Base-by-base conservation (phyloP, 164 flowering plant species). In the Cinnamomum chago region DNA sequence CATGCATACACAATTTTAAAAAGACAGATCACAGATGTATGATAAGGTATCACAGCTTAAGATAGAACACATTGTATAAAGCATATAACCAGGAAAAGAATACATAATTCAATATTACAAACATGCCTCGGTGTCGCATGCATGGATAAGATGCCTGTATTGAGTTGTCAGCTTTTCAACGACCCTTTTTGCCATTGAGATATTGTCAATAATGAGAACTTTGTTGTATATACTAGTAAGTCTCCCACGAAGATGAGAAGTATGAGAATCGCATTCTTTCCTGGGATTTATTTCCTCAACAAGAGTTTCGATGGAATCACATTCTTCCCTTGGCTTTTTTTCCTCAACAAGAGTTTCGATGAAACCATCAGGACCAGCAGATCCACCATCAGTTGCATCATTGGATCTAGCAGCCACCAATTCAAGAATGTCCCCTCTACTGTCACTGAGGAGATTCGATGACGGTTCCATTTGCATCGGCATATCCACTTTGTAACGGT, bases 101-200 rank as follows among this genome's bases (percentile, higher is more conserved):
- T 25, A 66, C 12, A 2, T 33, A 60, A 72, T 60, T 17, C 58
- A 55, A 70, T 24, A 55, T 70, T 17, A n/a, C 24, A 3, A 3
- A 65, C 76, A 72, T 83, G 68, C 99, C 97, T 95, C 99, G 33
- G 99, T 95, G 79, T 95, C 98, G 80, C 99, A 95, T 71, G 95
- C 97, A 83, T 90, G 90, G 65, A 93, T 84, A 69, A 86, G 87
- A 84, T 87, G 67, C 78, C 76, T 85, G 86, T 90, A 95, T 69
- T 85, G 65, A 65, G 64, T 75, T 51, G 89, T 92, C 69, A 95
- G 97, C 89, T 71, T 76, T 35, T 30, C 22, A 55, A 92, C 98
- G 72, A 95, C 84, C 74, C 82, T 67, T 76, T 82, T 84, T 40
- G 99, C 99, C 27, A 28, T 30, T 52, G 78, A 40, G 62, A 89